These are phyloP conservation scores for Verticillium klebahnii DNA, from an alignment of 2,329 filamentous ascomycete genomes.

Conservation along the genomic window DNA sequence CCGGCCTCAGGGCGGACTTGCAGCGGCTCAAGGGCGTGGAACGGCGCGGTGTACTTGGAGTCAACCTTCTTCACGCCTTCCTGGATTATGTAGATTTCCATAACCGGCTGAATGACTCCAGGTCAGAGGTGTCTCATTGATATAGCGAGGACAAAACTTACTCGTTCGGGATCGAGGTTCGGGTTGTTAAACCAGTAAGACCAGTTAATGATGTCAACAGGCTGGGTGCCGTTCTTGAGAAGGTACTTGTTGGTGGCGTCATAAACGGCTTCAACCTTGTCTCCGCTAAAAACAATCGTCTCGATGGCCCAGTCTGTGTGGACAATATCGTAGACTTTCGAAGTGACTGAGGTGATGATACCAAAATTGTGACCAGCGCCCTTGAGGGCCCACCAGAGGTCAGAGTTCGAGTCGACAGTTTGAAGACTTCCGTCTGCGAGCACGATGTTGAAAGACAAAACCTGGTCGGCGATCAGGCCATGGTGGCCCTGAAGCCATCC, in stretches of 20 bases:
- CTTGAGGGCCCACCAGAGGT: constrained; percentile 54
- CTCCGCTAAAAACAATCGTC: constrained; percentile 39
- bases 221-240: constrained; percentile 36
- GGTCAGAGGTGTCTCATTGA: background rate
- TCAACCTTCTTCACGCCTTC: constrained; percentile 37
- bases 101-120: constrained; percentile 25
- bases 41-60: constrained; percentile 33
- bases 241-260: constrained; percentile 38
- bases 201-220: constrained; percentile 43
- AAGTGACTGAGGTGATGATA: constrained; percentile 45
- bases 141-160: constrained; percentile 15
- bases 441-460: constrained; percentile 46
- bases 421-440: constrained; percentile 40
- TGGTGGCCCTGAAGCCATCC: constrained; percentile 49
- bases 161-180: constrained; percentile 33
- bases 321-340: constrained; percentile 42
- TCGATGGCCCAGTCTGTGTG: constrained; percentile 35
- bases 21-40: constrained; percentile 35
- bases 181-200: constrained; percentile 40
- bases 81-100: constrained; percentile 36
- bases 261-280: constrained; percentile 45
- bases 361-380: constrained; percentile 59
- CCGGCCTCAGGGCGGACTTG: constrained; percentile 25
- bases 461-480: constrained; percentile 49
- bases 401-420: constrained; percentile 34